Base-by-base conservation (phyloP, 2,329 filamentous ascomycete species). In the Tolypocladium ophioglossoides region DNA sequence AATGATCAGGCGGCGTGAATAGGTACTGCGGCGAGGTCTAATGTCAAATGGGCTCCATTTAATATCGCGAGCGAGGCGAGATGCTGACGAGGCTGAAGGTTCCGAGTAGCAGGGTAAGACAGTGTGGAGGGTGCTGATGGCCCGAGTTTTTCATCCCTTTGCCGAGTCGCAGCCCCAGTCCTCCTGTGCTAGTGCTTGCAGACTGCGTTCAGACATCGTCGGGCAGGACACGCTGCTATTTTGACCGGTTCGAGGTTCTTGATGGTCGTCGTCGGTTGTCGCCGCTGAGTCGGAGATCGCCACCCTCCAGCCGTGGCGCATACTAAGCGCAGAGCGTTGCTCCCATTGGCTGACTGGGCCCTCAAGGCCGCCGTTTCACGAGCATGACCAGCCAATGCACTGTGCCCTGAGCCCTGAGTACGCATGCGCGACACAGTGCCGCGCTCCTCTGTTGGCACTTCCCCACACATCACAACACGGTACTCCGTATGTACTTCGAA, bases 231-330 rank as follows among this genome's bases (percentile, higher is more conserved):
- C 22, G 41, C 14, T n/a, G 22, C 22, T 47, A 12, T 30, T 47
- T 47, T 12, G 27, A 37, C 35, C 16, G n/a, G 24, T n/a, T 24
- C 30, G 27, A 20, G 44, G 18, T 18, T 18, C n/a, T n/a, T n/a
- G n/a, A n/a, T n/a, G n/a, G n/a, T n/a, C n/a, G n/a, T n/a, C n/a
- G 27, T 34, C 52, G 54, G 56, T 51, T 47, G 47, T 11, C 40
- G 55, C 56, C 55, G 49, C 22, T 11, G 34, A 10, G 49, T 54
- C 66, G 66, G 66, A 69, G 65, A 65, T 69, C 66, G 67, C 67
- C 67, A 68, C 67, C 55, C 57, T 62, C 62, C 62, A 60, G n/a
- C n/a, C n/a, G n/a, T n/a, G n/a, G 48, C 30, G 30, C 4, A 2
- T 30, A 30, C 30, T n/a, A n/a, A n/a, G n/a, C n/a, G n/a, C n/a